Evolutionary conservation across 2,329 filamentous ascomycete genomes (phyloP), one percentile per base, ranked within the genome.

Genomic region (Aureobasidium sp.): DNA sequence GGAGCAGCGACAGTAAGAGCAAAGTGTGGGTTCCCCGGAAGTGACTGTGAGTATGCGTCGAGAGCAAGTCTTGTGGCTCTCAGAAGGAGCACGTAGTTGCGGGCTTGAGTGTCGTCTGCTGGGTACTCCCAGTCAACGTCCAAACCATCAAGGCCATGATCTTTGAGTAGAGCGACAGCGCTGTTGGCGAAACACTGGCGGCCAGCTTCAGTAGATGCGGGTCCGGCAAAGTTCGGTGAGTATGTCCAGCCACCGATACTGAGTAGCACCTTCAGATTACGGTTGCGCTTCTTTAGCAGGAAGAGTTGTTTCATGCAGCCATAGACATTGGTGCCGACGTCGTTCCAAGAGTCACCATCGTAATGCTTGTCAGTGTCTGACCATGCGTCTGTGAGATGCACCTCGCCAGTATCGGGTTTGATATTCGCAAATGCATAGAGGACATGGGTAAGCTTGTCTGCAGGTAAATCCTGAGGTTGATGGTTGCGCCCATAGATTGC

Each of bases 351-450:
- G 71, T 93, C 89, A 14, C 74, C 77, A 0, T 83, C 74, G 68
- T 89, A 92, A 69, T 85, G 87, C 69, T 88, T 90, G 59, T 91
- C 79, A 1, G 77, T 68, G 64, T 92, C 90, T 27, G 89, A 82
- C 73, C 83, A 91, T 1, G 78, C 75, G 68, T 94, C 89, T 1
- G 84, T 87, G 8, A 90, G 78, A 70, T 81, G 83, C 11, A 95
- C 91, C 75, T 95, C 90, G 55, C 93, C 93, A 36, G 82, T 85
- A 3, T 93, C 89, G 2, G 86, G 81, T 4, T 84, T 83, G 63
- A 96, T 84, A 72, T 97, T 95, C 70, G 90, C 93, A 76, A 97
- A 97, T 17, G 92, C 82, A 69, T 97, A 97, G 17, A 97, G 84
- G 5, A 97, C 77, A 71, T 97, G 93, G 0, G 92, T 97, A 45